Percentiles rank a stretch among this genome's conserved stretches.
These are phyloP conservation scores for Camelina sativa DNA, from an alignment of 345 rosid genomes.

Conservation along the genomic window DNA sequence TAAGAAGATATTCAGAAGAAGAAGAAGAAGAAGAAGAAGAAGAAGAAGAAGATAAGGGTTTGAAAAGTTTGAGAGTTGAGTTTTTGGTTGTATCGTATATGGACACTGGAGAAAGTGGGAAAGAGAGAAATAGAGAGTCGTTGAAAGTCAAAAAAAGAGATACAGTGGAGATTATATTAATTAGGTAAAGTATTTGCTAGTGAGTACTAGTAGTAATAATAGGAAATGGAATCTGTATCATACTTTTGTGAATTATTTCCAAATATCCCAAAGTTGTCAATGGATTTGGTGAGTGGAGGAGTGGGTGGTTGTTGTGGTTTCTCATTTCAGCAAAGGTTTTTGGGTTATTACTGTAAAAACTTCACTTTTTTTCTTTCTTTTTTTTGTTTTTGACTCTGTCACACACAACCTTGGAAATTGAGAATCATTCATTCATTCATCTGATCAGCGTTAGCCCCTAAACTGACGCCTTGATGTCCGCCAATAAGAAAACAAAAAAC, in stretches of 20 bases:
- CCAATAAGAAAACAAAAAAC: background rate
- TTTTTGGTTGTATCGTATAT: constrained; percentile 39
- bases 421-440: constrained; percentile 37
- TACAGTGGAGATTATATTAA: constrained; percentile 14
- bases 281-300: constrained; percentile 49
- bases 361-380: background rate
- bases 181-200: constrained; percentile 38
- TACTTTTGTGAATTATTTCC: constrained; percentile 25
- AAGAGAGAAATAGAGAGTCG: constrained; percentile 34
- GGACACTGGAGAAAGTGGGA: constrained; percentile 26
- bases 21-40: constrained; percentile 40
- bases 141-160: constrained; percentile 38
- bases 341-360: constrained; percentile 23
- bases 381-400: constrained; percentile 37
- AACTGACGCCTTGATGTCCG: constrained; percentile 34
- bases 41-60: constrained; percentile 41
- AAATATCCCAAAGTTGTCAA: constrained; percentile 35
- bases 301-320: constrained; percentile 46
- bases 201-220: background rate
- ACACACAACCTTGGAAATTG: constrained; percentile 29
- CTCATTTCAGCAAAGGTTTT: constrained; percentile 29
- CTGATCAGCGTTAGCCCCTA: background rate
- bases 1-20: constrained; percentile 17
- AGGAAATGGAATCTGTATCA: constrained; percentile 38
- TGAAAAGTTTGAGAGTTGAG: constrained; percentile 16